A percentile compares a stretch with the other conserved stretches of the same genome.
Evolutionary conservation across 805 yeast genomes (phyloP).

Genomic region (Metschnikowia kunwiensis): DNA sequence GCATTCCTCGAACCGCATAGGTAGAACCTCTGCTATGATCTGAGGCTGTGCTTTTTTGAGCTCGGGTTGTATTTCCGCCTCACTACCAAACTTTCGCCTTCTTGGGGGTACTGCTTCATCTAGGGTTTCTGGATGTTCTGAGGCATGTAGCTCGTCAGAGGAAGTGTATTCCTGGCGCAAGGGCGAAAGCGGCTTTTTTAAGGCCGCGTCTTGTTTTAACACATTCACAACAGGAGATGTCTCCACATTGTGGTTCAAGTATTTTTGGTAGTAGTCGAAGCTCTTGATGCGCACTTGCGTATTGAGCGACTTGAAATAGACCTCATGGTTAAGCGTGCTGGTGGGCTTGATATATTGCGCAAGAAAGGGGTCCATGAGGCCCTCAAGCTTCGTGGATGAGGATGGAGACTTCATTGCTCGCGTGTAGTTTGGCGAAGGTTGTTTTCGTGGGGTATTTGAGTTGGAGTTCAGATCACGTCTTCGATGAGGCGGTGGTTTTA

Average conservation of each 20-base stretch:
- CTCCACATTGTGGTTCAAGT: constrained; percentile 9
- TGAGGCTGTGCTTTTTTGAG: constrained; percentile 17
- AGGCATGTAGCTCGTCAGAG: neutral
- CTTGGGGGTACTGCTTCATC: constrained; percentile 4
- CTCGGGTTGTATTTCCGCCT: constrained; percentile 3
- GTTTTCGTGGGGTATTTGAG: neutral
- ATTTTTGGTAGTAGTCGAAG: constrained; percentile 17
- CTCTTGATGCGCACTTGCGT: constrained; percentile 12
- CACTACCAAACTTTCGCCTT: constrained; percentile 11
- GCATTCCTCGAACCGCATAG: constrained; percentile 59
- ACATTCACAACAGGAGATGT: neutral
- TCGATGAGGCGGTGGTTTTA: constrained; percentile 4
- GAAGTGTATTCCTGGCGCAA: constrained; percentile 3
- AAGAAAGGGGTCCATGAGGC: constrained; percentile 17
- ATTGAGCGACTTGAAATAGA: constrained; percentile 13
- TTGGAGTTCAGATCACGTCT: constrained; percentile 1
- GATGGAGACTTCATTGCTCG: neutral
- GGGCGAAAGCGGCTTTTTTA: constrained; percentile 5
- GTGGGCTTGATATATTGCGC: constrained; percentile 18
- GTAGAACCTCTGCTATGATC: constrained; percentile 29
- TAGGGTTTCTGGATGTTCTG: constrained; percentile 5
- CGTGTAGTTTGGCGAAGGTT: neutral
- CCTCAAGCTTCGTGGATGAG: constrained; percentile 1
- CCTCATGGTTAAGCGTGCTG: constrained; percentile 11
- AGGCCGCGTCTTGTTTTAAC: neutral